Base-by-base conservation (phyloP, 768 basidiomycete species). In the Tricholoma saponaceum region DNA sequence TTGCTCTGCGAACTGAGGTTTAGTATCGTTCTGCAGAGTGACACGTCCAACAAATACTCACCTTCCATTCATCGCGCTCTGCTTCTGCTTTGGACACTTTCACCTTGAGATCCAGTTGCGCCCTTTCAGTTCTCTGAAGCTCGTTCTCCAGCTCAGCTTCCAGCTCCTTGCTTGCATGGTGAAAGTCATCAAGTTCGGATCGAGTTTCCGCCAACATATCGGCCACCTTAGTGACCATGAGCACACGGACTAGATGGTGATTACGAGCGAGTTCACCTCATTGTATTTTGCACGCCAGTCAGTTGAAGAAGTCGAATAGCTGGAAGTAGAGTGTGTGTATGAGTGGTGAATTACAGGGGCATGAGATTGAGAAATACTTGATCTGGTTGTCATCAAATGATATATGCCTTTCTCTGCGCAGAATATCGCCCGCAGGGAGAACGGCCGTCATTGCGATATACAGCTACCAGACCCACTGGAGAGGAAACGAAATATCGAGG, bases 51-150 rank as follows among this genome's bases (percentile, higher is more conserved):
- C 18, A 5, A 18, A 22, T 41, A 73, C 83, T 54, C 57, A 93
- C 94, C 87, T 96, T 96, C 95, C 95, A 96, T 28, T 93, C 89
- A 60, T 95, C 93, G 61, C 86, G 81, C 68, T 94, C 93, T 37
- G 72, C 71, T 67, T 92, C 89, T 50, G 88, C 81, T 64, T 79
- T 83, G 30, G 81, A 77, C 26, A 83, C 85, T 72, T 87, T 92
- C 64, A 83, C 78, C 74, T 80, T 85, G 32, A 92, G 81, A 22
- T 92, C 92, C 68, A 86, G 83, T 68, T 93, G 90, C 1, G 89
- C 80, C 71, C 86, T 89, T 75, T 95, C 92, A 39, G 92, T 90
- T 54, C 89, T 79, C 67, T 91, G 90, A 57, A 98, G 76, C 70
- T 98, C 96, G 60, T 82, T 82, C 79, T 95, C 94, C 63, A 98